Evolutionary conservation across 2,329 filamentous ascomycete species (phyloP).

Genomic region (Apiospora koreana): DNA sequence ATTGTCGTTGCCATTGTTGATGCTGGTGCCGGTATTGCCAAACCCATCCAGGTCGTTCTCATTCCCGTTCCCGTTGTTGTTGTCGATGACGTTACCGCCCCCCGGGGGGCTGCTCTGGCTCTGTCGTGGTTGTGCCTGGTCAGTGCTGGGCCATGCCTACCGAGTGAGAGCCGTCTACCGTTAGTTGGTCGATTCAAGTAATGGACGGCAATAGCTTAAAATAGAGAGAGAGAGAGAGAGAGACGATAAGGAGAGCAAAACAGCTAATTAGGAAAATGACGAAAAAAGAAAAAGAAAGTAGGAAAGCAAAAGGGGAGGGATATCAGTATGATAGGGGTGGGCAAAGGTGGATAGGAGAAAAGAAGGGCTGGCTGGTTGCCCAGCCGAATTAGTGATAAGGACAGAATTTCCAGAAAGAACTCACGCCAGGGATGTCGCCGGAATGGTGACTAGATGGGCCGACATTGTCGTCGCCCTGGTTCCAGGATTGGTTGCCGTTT

Average conservation of each 20-base stretch:
- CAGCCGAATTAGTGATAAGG: background rate
- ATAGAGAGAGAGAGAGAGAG: background rate
- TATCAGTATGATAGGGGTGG: background rate
- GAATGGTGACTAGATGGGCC: background rate
- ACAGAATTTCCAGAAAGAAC: background rate
- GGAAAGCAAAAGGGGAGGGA: background rate
- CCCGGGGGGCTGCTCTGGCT: background rate
- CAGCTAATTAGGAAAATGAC: background rate
- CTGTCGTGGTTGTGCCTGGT: background rate
- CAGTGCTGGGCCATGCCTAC: background rate
- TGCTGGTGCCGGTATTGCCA: background rate
- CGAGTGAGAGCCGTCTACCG: background rate
- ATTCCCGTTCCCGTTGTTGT: background rate
- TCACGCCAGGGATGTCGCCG: background rate
- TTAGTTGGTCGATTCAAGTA: background rate
- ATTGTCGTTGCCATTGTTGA: no score
- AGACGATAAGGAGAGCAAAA: background rate
- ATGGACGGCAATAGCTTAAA: background rate
- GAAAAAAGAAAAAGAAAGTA: background rate
- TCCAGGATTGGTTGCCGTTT: background rate
- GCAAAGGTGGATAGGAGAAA: background rate
- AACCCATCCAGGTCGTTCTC: background rate
- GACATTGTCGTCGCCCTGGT: background rate
- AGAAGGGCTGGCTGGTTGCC: background rate
- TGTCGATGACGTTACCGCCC: conserved; percentile 14